Evolutionary conservation across 2,329 filamentous ascomycete genomes (phyloP).

Genomic region (Cladophialophora bantiana): DNA sequence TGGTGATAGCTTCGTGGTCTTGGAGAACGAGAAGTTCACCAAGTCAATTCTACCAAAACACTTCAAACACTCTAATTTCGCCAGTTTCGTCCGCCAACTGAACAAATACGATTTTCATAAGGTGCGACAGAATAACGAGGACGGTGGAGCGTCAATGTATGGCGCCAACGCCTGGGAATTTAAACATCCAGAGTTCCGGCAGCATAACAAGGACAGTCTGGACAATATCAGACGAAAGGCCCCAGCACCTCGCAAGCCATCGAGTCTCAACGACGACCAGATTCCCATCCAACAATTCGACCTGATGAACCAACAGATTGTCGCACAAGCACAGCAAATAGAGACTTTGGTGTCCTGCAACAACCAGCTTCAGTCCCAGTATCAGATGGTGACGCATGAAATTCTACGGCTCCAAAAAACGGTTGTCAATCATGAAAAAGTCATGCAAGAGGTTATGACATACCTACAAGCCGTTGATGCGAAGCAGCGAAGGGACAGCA

Average conservation of each 20-base stretch:
- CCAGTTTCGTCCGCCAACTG: conserved; percentile 91
- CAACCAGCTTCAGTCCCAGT: conserved; percentile 74
- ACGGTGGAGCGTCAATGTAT: conserved; percentile 80
- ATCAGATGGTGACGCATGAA: conserved; percentile 70
- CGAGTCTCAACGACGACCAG: conserved; percentile 72
- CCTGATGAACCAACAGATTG: conserved; percentile 83
- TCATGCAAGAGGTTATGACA: conserved; percentile 74
- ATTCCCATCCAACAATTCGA: conserved; percentile 87
- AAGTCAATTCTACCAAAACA: conserved; percentile 96
- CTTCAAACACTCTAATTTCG: conserved; percentile 99
- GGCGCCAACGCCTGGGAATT: conserved; percentile 92
- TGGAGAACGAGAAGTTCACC: conserved; percentile 99
- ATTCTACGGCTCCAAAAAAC: conserved; percentile 71
- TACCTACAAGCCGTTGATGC: conserved; percentile 71
- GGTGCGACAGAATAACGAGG: conserved; percentile 88
- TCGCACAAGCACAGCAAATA: conserved; percentile 90
- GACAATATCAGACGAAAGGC: conserved; percentile 97
- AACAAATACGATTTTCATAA: conserved; percentile 99
- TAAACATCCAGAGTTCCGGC: conserved; percentile 94
- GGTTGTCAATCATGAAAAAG: conserved; percentile 73
- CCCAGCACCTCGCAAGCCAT: conserved; percentile 81
- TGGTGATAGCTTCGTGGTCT: conserved; percentile 93
- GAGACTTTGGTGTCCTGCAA: conserved; percentile 86
- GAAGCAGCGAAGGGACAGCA: conserved; percentile 68
- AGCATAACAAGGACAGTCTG: conserved; percentile 92